Percentiles rank a stretch among this genome's conserved stretches.
Evolutionary conservation across 441 rosid genomes (phyloP).

Genomic region (Croton setiger): DNA sequence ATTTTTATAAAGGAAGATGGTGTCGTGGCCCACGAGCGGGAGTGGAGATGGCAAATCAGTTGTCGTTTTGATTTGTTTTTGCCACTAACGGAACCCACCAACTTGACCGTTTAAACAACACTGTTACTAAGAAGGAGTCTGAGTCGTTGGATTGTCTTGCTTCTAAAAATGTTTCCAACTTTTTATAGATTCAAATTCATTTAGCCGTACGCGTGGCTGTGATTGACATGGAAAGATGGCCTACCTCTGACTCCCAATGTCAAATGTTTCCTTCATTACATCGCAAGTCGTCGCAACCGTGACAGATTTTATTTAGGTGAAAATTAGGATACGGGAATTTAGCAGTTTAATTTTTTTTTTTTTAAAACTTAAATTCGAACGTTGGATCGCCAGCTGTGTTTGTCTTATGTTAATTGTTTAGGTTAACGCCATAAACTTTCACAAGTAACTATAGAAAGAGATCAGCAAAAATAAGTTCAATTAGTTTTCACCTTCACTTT

Average conservation of each 20-base stretch:
- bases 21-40: background rate
- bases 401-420: background rate
- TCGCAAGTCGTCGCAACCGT: background rate
- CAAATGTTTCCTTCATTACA: background rate
- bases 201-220: constrained; percentile 12
- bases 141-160: background rate
- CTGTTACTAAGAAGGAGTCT: background rate
- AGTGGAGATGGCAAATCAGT: background rate
- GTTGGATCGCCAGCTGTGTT: constrained; percentile 19
- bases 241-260: background rate
- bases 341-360: background rate
- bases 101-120: constrained; percentile 9
- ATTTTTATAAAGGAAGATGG: background rate
- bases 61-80: background rate
- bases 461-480: too few species aligned
- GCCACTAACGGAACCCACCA: constrained; percentile 14
- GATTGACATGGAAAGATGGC: constrained; percentile 9
- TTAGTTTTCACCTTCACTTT: too few species aligned
- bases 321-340: background rate
- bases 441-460: too few species aligned
- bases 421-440: too few species aligned
- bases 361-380: constrained; percentile 16
- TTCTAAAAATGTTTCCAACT: too few species aligned
- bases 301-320: constrained; percentile 5
- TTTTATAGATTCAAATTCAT: background rate